Conservation (phyloP, 495 filamentous ascomycete genomes). For the Hypoxylon fragiforme region DNA sequence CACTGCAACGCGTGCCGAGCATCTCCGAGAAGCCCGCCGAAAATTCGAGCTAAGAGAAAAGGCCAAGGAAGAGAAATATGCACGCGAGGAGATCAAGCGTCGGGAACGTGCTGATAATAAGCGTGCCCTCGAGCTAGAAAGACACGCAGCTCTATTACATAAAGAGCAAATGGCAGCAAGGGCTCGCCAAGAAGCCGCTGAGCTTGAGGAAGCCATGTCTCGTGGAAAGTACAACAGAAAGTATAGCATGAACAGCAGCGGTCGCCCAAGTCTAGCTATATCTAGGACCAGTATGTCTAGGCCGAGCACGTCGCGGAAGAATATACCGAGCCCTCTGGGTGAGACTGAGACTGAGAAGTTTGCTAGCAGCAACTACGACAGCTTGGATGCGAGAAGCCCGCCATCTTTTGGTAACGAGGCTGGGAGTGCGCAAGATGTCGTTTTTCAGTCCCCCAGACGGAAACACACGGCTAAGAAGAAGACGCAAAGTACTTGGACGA, state of each 20-base stretch:
- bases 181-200: constrained; percentile 33
- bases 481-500: constrained; percentile 57
- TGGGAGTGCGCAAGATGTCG: constrained; percentile 36
- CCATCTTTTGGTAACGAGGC: constrained; percentile 29
- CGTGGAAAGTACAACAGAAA: constrained; percentile 40
- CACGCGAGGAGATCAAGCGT: constrained; percentile 57
- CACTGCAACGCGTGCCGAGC: constrained; percentile 48
- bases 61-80: constrained; percentile 59
- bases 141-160: constrained; percentile 32
- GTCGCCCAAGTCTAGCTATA: constrained; percentile 37
- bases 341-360: constrained; percentile 41
- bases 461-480: constrained; percentile 53
- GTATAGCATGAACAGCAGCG: constrained; percentile 39
- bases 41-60: constrained; percentile 57
- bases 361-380: constrained; percentile 47
- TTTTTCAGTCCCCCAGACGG: constrained; percentile 40
- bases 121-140: constrained; percentile 48
- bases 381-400: constrained; percentile 38
- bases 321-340: constrained; percentile 36
- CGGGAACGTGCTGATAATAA: constrained; percentile 53
- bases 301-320: constrained; percentile 45
- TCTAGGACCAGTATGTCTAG: constrained; percentile 39
- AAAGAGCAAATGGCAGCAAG: constrained; percentile 33
- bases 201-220: constrained; percentile 35
- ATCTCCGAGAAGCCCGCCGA: constrained; percentile 55